Conservation (phyloP, 371 early-diverging fungal genomes). For the Chytridium lagenaria region DNA sequence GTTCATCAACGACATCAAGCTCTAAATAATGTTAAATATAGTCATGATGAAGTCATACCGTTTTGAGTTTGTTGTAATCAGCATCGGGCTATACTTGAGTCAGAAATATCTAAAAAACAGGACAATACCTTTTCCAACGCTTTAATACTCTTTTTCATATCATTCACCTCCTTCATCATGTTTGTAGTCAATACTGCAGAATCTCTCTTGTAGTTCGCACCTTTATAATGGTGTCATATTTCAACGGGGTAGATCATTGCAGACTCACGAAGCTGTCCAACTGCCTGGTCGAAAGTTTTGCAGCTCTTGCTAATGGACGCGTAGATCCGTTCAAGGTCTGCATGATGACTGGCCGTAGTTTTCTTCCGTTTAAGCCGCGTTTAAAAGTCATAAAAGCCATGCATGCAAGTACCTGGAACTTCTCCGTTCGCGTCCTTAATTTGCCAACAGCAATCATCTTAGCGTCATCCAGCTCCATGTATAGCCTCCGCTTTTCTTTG, state of each 20-base stretch:
- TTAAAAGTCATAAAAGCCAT: too few species aligned
- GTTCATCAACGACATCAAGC: constrained; percentile 11
- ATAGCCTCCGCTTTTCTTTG: background rate
- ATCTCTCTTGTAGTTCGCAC: background rate
- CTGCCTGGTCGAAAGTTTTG: background rate
- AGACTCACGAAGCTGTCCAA: background rate
- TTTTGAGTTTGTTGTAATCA: constrained; percentile 12
- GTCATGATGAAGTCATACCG: background rate
- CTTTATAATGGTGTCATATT: background rate
- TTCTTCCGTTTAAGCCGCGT: background rate
- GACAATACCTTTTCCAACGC: background rate
- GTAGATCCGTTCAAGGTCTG: background rate
- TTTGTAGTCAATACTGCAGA: background rate
- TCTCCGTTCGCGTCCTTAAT: background rate
- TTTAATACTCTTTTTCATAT: background rate
- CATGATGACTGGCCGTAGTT: background rate
- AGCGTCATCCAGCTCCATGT: background rate
- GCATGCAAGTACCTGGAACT: constrained; percentile 13
- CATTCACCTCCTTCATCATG: background rate
- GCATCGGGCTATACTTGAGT: constrained; percentile 1
- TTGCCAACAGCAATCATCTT: background rate
- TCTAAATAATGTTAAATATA: too few species aligned
- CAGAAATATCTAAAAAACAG: background rate
- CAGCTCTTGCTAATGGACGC: background rate
- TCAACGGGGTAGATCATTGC: background rate